Evolutionary conservation across 1,139 yeast genomes (phyloP).

Genomic region (Pichia sp.): DNA sequence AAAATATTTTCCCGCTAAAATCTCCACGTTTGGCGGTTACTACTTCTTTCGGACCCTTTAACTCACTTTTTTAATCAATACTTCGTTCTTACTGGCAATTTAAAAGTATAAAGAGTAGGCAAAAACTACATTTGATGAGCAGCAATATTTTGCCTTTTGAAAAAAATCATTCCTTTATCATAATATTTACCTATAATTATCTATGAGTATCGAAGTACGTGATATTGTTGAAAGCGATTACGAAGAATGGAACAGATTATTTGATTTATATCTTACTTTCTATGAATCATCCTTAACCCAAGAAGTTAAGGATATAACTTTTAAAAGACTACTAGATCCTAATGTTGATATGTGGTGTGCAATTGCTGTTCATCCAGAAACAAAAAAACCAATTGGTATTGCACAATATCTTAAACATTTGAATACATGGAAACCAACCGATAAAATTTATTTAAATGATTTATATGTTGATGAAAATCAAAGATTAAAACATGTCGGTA

Average conservation of each 20-base stretch:
- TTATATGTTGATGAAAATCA: slow-evolving; percentile 35
- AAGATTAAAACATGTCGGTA: slow-evolving; percentile 45
- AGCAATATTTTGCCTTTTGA: too few relatives aligned
- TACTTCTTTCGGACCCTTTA: too few relatives aligned
- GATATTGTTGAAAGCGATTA: slow-evolving; percentile 30
- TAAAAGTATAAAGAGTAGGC: too few relatives aligned
- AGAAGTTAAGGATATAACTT: slow-evolving; percentile 38
- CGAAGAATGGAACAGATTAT: slow-evolving; percentile 38
- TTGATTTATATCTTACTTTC: slow-evolving; percentile 41
- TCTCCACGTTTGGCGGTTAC: too few relatives aligned
- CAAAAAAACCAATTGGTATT: slow-evolving; percentile 36
- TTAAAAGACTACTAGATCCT: slow-evolving; percentile 40
- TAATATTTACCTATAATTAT: too few relatives aligned
- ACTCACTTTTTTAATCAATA: too few relatives aligned
- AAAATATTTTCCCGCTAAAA: too few relatives aligned
- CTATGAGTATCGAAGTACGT: slow-evolving; percentile 1
- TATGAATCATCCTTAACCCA: slow-evolving; percentile 37
- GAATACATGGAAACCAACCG: slow-evolving; percentile 42
- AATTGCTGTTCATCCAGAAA: slow-evolving; percentile 36
- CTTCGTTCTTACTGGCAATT: too few relatives aligned
- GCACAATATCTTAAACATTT: slow-evolving; percentile 45
- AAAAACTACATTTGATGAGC: too few relatives aligned
- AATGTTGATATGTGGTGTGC: slow-evolving; percentile 40
- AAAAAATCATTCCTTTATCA: too few relatives aligned
- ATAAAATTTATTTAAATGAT: slow-evolving; percentile 45